Base-by-base conservation (phyloP, 306 rosid genomes). In the Trifolium fragiferum region DNA sequence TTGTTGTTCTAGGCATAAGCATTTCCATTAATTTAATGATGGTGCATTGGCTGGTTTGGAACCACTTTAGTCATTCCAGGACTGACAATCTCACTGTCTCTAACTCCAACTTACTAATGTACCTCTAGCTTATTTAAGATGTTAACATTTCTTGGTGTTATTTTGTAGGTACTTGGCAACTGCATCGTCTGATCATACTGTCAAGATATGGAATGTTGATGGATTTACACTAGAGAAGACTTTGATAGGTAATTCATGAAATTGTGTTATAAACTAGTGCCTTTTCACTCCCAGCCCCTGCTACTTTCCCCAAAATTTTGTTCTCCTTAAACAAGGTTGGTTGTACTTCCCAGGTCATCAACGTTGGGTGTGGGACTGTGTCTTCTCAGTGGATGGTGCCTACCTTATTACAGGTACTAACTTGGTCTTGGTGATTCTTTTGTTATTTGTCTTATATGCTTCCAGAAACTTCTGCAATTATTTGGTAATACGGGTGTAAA, bases 321-420 rank as follows among this genome's bases (percentile, higher is more conserved):
- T 72, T 75, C 50, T 14, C 77, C 64, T 60, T 66, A 7, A 62
- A 40, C 67, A 47, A 19, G 58, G 25, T 70, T 82, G 71, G 37
- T 46, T 83, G 21, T 78, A 70, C 84, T 40, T 84, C 46, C 73
- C 82, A 95, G 99, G 99, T 73, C 98, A 95, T 78, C 84, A 78
- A 63, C 93, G 97, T 65, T 95, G 99, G 99, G 99, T 95, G 30
- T 92, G 99, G 99, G 99, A 95, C 76, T 95, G 99, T 82, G 99
- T 95, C 59, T 95, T 95, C 90, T 95, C 99, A 4, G 98, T 90
- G 11, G 99, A 92, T 50, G 99, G 99, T 73, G 98, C 99, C 75
- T 95, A 89, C 82, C 96, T 95, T 78, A 92, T 95, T 68, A 95
- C 99, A 85, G 99, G 98, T 91, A 81, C 77, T 32, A 33, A 50